phyloP scores from a whole-genome alignment of 805 yeast species.

The Myxozyma lipomycoides region DNA sequence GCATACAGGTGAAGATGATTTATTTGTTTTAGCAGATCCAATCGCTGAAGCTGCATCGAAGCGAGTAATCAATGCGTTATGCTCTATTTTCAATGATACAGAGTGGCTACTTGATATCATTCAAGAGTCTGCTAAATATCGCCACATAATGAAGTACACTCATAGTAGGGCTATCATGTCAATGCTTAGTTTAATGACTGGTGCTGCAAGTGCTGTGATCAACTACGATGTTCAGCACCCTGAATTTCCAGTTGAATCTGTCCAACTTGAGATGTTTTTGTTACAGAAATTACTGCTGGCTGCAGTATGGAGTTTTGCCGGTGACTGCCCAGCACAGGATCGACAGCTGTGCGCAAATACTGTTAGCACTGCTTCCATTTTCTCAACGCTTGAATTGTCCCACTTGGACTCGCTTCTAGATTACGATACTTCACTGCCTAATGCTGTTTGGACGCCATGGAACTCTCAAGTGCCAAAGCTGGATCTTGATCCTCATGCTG shows the following conservation, averaged over 20 bases:
- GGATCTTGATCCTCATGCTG: constrained; percentile 55
- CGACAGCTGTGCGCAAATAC: constrained; percentile 41
- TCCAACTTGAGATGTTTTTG: constrained; percentile 32
- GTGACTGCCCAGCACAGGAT: constrained; percentile 47
- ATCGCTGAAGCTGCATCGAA: background rate
- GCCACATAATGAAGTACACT: constrained; percentile 54
- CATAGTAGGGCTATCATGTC: constrained; percentile 41
- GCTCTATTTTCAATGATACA: constrained; percentile 3
- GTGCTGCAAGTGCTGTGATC: constrained; percentile 38
- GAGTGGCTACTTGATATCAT: constrained; percentile 29
- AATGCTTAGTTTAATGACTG: constrained; percentile 41
- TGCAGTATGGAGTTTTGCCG: constrained; percentile 61
- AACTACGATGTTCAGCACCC: constrained; percentile 29
- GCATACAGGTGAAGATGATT: constrained; percentile 30
- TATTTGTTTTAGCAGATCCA: background rate
- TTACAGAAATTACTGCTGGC: constrained; percentile 35
- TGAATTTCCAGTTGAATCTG: constrained; percentile 29
- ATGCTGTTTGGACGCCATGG: constrained; percentile 48
- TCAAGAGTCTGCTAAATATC: constrained; percentile 33
- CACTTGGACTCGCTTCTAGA: constrained; percentile 39
- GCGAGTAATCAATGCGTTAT: background rate
- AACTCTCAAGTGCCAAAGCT: constrained; percentile 40
- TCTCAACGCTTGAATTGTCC: constrained; percentile 27
- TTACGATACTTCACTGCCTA: constrained; percentile 45
- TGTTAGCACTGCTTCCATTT: constrained; percentile 30